Evolutionary conservation across 2,329 filamentous ascomycete species (phyloP), one percentile per base, ranked within the genome.

Genomic region (Fusarium sp.): DNA sequence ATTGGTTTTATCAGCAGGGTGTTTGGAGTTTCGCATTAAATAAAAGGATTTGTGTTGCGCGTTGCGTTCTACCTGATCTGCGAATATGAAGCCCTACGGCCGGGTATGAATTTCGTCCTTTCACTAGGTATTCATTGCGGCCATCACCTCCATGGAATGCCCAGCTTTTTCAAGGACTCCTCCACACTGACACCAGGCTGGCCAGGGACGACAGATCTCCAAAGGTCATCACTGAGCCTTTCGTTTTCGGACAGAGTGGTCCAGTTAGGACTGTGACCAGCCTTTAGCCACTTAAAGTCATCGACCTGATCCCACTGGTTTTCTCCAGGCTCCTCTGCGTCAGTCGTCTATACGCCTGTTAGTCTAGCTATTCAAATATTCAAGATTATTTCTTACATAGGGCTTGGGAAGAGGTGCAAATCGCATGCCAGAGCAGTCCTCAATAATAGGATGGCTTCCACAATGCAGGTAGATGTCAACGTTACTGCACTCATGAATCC

Each of bases 281-380:
- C 87, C 82, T 95, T 97, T 72, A 98, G 88, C 96, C 96, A 98
- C 83, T 97, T 97, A 87, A 99, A 99, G 81, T 99, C 96, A 81
- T 98, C 94, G 22, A 98, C 93, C 78, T 96, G 91, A 76, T 95
- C 89, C 94, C 94, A 99, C 77, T 93, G 89, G 80, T 97, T 96
- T 66, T 83, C 83, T 7, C 79, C 73, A 11, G 70, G 51, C 42
- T 76, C 57, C n/a, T 83, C 82, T 10, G 78, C 77, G 36, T 80
- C 78, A 12, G 73, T 78, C 47, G 70, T 65, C 78, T 81, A 54
- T 44, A 17, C 36, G 15, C 54, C 22, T 47, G 31, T 73, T 17
- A 54, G 69, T 72, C n/a, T 71, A 6, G 47, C n/a, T 31, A 18
- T 26, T 26, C 11, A 6, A 31, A 38, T 38, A 22, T 17, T 33